These are phyloP conservation scores for Hyphopichia homilentoma DNA, from an alignment of 805 yeast genomes.

Conservation along the genomic window DNA sequence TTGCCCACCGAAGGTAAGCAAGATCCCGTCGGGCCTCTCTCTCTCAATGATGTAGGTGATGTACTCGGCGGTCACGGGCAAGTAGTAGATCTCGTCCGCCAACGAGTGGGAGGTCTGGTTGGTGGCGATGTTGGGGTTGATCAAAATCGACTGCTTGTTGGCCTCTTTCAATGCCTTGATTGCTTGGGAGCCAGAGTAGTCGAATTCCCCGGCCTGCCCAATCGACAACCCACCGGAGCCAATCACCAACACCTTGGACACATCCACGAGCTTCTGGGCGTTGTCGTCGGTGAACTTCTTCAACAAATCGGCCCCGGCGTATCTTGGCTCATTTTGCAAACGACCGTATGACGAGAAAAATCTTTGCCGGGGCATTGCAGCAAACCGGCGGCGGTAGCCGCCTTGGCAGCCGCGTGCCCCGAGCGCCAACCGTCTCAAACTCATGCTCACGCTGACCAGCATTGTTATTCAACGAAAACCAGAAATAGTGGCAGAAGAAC, in stretches of 20 bases:
- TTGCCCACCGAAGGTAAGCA: slow-evolving; percentile 97
- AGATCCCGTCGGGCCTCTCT: slow-evolving; percentile 94
- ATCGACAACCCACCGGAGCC: slow-evolving; percentile 98
- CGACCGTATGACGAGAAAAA: not conserved
- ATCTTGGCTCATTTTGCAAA: slow-evolving; percentile 22
- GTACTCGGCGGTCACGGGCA: slow-evolving; percentile 97
- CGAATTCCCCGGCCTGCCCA: slow-evolving; percentile 99
- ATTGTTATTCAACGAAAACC: not conserved
- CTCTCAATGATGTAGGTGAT: slow-evolving; percentile 92
- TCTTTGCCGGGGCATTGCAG: not conserved
- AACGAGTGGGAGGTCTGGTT: slow-evolving; percentile 93
- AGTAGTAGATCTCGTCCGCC: slow-evolving; percentile 92
- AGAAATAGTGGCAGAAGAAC: no score
- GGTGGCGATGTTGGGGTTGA: slow-evolving; percentile 95
- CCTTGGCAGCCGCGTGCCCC: not conserved
- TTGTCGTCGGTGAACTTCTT: slow-evolving; percentile 56
- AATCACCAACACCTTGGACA: slow-evolving; percentile 80
- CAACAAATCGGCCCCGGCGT: slow-evolving; percentile 63
- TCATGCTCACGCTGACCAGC: slow-evolving; percentile 1
- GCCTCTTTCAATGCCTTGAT: slow-evolving; percentile 94
- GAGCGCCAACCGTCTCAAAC: slow-evolving; percentile 6
- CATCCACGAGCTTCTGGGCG: slow-evolving; percentile 71
- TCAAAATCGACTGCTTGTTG: slow-evolving; percentile 75
- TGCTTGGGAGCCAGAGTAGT: slow-evolving; percentile 96
- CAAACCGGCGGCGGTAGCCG: not conserved